Base-by-base conservation (phyloP, 495 filamentous ascomycete genomes). In the Talaromyces stipitatus region DNA sequence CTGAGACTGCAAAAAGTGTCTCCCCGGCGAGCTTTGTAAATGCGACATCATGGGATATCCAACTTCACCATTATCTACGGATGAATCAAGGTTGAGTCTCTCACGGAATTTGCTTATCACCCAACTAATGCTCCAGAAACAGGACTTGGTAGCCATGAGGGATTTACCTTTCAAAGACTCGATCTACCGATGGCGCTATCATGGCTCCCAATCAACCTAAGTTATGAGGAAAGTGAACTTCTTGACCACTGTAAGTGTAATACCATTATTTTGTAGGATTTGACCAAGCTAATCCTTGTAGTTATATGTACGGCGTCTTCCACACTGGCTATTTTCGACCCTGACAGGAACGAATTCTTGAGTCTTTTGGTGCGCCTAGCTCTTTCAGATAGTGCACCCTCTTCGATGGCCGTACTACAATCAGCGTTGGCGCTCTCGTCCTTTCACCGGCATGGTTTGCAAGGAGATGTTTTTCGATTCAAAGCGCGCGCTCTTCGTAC, bases 141-240 rank as follows among this genome's bases (percentile, higher is more conserved):
- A 50, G 47, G 47, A 50, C 47, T 50, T 50, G 47, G 24, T 28
- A 50, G 47, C 4, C 20, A 50, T 29, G 47, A 50, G 47, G 26
- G 47, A 50, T 50, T 50, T 50, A 8, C 47, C 1, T 11, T 50
- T 29, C 47, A 50, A 29, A 29, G 22, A 29, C 47, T 50, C 24
- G 47, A 50, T 18, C 1, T 50, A 6, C 26, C 47, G 0, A 50
- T 50, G 47, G 23, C 26, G 47, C 12, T 50, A 50, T 50, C 47
- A 50, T 50, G 47, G 47, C 47, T 50, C 22, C 24, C 47, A 50
- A 50, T 29, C 24, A 6, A 50, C 24, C 47, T 50, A 18, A 9
- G 4, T 28, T 26, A 50, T 50, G 47, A 50, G 24, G 47, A 50
- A 50, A 50, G 47, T n/a, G 47, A 50, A 50, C 47, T 50, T 50